phyloP scores from a whole-genome alignment of 2,329 filamentous ascomycete genomes.

The Rutstroemia sp. region DNA sequence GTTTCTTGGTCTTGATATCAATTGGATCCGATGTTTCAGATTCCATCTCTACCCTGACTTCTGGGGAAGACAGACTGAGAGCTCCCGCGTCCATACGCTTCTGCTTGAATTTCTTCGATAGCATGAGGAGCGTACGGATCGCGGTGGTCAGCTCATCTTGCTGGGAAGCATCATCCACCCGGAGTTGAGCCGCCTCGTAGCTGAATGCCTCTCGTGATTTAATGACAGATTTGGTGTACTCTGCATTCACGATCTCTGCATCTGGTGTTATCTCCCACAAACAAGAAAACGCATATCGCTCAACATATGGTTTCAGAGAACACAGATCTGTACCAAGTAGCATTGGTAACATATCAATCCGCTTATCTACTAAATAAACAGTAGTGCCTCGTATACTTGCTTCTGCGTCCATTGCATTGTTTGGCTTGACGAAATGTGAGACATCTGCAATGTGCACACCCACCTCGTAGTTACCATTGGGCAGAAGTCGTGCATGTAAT shows the following conservation, averaged over 20 bases:
- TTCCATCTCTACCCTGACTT: conserved; percentile 92
- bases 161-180: conserved; percentile 83
- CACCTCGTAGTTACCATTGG: conserved; percentile 92
- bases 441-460: conserved; percentile 98
- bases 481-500: conserved; percentile 73
- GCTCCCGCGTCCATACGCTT: conserved; percentile 96
- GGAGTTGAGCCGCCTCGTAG: conserved; percentile 91
- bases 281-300: conserved; percentile 80
- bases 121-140: conserved; percentile 77
- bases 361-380: conserved; percentile 96
- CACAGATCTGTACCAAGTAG: conserved; percentile 93
- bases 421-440: conserved; percentile 97
- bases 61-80: conserved; percentile 91
- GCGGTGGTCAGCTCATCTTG: conserved; percentile 83
- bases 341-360: conserved; percentile 98
- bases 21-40: conserved; percentile 94
- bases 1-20: conserved; percentile 91
- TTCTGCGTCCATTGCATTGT: conserved; percentile 94
- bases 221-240: conserved; percentile 97
- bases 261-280: conserved; percentile 83
- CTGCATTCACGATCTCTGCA: conserved; percentile 75
- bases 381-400: conserved; percentile 91
- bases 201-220: conserved; percentile 94
- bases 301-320: conserved; percentile 95
- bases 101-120: conserved; percentile 88